Conservation (phyloP, 2,329 filamentous ascomycete species). For the Ceratocystis papillata region DNA sequence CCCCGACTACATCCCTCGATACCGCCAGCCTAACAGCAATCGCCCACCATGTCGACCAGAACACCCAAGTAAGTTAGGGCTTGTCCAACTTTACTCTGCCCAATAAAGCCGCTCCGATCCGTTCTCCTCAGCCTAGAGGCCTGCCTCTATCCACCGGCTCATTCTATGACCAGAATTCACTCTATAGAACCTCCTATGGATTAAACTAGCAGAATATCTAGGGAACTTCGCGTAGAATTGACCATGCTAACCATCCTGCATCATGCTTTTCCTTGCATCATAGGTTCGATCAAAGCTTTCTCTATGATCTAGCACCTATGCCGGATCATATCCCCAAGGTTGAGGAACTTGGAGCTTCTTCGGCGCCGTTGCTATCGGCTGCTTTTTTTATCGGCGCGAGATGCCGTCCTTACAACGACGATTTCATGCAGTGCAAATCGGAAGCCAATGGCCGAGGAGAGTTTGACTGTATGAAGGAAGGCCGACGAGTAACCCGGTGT, state of each 20-base stretch:
- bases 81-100: neutral
- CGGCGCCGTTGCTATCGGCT: slow-evolving; percentile 81
- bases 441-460: slow-evolving; percentile 86
- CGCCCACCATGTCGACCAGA: slow-evolving; percentile 35
- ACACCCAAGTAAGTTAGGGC: slow-evolving; percentile 34
- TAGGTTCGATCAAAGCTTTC: slow-evolving; percentile 89
- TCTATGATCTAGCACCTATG: slow-evolving; percentile 92
- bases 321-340: slow-evolving; percentile 86
- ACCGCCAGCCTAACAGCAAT: slow-evolving; percentile 20
- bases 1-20: slow-evolving; percentile 6
- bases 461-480: slow-evolving; percentile 90
- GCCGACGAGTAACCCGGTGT: slow-evolving; percentile 90
- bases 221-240: neutral
- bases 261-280: slow-evolving; percentile 22
- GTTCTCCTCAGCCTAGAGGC: neutral
- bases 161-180: neutral
- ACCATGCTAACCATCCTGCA: slow-evolving; percentile 26
- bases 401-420: slow-evolving; percentile 93
- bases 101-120: neutral
- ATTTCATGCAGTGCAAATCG: slow-evolving; percentile 99
- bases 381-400: slow-evolving; percentile 95
- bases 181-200: neutral
- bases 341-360: slow-evolving; percentile 84
- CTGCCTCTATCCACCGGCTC: neutral
- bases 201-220: slow-evolving; percentile 25